phyloP scores from a whole-genome alignment of 2,329 filamentous ascomycete species.

The Calonectria pseudoturangicola region DNA sequence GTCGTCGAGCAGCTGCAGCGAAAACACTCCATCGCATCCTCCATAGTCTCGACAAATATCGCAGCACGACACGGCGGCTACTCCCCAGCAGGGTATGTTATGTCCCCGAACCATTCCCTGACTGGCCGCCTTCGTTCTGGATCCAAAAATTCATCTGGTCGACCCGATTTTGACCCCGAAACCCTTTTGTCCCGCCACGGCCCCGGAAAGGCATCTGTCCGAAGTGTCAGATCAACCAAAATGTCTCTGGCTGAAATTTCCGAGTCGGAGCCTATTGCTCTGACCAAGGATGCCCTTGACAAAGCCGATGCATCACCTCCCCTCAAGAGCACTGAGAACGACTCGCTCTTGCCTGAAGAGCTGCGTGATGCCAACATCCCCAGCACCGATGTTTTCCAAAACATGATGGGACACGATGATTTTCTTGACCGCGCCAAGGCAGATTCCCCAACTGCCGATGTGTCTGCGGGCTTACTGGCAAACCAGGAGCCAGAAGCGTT shows the following conservation, averaged over 20 bases:
- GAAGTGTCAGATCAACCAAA: conserved; percentile 70
- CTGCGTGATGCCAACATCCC: conserved; percentile 58
- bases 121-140: conserved; percentile 73
- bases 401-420: conserved; percentile 57
- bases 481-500: conserved; percentile 44
- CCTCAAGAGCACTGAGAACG: conserved; percentile 62
- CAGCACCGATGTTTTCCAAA: conserved; percentile 58
- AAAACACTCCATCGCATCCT: conserved; percentile 70
- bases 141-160: conserved; percentile 68
- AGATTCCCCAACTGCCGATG: conserved; percentile 35
- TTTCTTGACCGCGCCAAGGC: conserved; percentile 43
- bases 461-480: conserved; percentile 37
- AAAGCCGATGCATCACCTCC: conserved; percentile 68
- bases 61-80: conserved; percentile 81
- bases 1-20: conserved; percentile 60
- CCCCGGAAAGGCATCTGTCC: conserved; percentile 72
- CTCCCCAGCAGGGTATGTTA: conserved; percentile 80
- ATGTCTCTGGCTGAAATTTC: conserved; percentile 74
- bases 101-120: conserved; percentile 79
- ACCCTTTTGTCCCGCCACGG: conserved; percentile 69
- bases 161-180: conserved; percentile 65
- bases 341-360: conserved; percentile 61
- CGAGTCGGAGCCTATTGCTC: conserved; percentile 71
- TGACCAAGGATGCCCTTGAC: conserved; percentile 72
- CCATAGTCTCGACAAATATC: conserved; percentile 82